Evolutionary conservation across 805 yeast species (phyloP), one percentile per base, ranked within the genome.

Genomic region (Lipomyces sp.): DNA sequence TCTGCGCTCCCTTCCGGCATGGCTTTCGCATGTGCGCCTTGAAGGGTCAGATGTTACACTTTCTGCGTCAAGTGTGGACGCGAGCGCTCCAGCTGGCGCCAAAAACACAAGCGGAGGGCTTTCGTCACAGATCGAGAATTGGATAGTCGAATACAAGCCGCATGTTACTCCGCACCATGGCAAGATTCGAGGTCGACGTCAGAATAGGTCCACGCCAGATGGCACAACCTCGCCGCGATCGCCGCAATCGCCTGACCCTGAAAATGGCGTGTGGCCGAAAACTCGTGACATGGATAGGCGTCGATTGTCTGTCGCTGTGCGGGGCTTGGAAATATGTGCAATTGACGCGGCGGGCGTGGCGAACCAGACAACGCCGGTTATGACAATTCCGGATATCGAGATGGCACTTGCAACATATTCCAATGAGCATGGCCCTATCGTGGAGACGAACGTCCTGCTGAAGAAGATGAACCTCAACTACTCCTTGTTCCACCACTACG

Each of bases 1-100:
- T n/a, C n/a, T 52, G 34, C 43, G 42, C 7, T 39, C 22, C 14
- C n/a, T 53, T 14, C 68, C 68, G 1, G 35, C 58, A 2, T 65
- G 69, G 69, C 50, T 65, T 3, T 52, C 65, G 2, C 53, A 51
- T 16, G 33, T 63, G 23, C 62, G 64, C 42, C 36, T 65, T 35
- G 67, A 61, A 43, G 57, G 64, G n/a, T 54, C 58, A 14, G 65
- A 65, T 39, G 53, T 54, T 14, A 36, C 47, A 38, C 11, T 53
- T 18, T 39, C 53, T 21, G 40, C 56, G 3, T 51, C 58, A 7
- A 55, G 50, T n/a, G 35, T 11, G 2, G 58, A 54, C 26, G 36
- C 33, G 6, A 45, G n/a, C 13, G 39, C 36, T 13, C 37, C 40
- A 2, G 32, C 42, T 19, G 37, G 21, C 10, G 22, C 13, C 10